phyloP scores from a whole-genome alignment of 2,329 filamentous ascomycete species.

The Calonectria fujianensis region DNA sequence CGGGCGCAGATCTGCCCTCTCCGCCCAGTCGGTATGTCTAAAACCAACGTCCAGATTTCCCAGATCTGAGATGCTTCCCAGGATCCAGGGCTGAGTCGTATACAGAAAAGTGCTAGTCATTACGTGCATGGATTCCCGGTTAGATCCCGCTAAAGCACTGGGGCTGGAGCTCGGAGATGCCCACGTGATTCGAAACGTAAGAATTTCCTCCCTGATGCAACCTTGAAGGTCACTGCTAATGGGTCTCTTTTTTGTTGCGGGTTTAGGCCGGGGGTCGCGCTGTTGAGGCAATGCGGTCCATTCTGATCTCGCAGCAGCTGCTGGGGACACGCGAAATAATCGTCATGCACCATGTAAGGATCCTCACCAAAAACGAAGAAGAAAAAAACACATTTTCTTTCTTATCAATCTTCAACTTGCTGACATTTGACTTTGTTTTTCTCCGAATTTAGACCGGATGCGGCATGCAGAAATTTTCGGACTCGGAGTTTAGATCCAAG shows the following conservation, averaged over 20 bases:
- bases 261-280: slow-evolving; percentile 74
- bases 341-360: slow-evolving; percentile 78
- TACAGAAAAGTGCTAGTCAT: slow-evolving; percentile 66
- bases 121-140: slow-evolving; percentile 89
- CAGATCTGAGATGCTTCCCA: slow-evolving; percentile 15
- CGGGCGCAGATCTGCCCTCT: slow-evolving; percentile 48
- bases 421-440: slow-evolving; percentile 42
- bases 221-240: slow-evolving; percentile 19
- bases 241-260: neutral
- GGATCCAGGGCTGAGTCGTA: slow-evolving; percentile 44
- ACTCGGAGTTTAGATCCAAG: slow-evolving; percentile 72
- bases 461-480: slow-evolving; percentile 81
- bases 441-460: slow-evolving; percentile 60
- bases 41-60: neutral
- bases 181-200: slow-evolving; percentile 83
- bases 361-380: neutral
- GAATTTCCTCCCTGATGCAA: slow-evolving; percentile 24
- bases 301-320: slow-evolving; percentile 87
- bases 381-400: neutral
- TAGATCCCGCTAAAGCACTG: slow-evolving; percentile 80
- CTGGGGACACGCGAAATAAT: slow-evolving; percentile 85
- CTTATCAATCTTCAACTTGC: slow-evolving; percentile 16
- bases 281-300: slow-evolving; percentile 81
- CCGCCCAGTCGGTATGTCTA: slow-evolving; percentile 50
- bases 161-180: slow-evolving; percentile 80